These are phyloP conservation scores for Amauroascus niger DNA, from an alignment of 2,329 filamentous ascomycete genomes.

Conservation along the genomic window DNA sequence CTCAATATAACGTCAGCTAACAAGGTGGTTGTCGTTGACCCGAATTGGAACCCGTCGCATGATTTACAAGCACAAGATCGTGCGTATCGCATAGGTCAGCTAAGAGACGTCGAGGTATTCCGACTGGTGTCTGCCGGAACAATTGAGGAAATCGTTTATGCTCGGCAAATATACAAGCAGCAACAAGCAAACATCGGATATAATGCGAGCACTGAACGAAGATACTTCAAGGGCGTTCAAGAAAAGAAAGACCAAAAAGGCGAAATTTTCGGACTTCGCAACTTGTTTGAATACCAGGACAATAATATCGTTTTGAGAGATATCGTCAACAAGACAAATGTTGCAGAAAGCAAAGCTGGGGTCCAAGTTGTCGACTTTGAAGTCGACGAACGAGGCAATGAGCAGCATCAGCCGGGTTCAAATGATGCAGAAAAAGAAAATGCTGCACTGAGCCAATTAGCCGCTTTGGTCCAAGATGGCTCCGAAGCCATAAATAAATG, in stretches of 20 bases:
- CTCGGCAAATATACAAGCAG: slow-evolving; percentile 95
- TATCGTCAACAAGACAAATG: slow-evolving; percentile 96
- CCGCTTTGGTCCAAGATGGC: slow-evolving; percentile 45
- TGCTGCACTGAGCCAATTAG: slow-evolving; percentile 63
- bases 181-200: slow-evolving; percentile 98
- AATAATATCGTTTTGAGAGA: slow-evolving; percentile 77
- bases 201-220: slow-evolving; percentile 78
- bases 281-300: slow-evolving; percentile 73
- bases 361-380: slow-evolving; percentile 71
- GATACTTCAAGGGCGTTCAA: slow-evolving; percentile 93
- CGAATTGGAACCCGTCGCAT: slow-evolving; percentile 93
- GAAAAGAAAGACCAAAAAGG: slow-evolving; percentile 72
- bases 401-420: slow-evolving; percentile 38
- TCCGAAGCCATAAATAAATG: slow-evolving; percentile 33
- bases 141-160: slow-evolving; percentile 95
- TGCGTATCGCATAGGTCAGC: slow-evolving; percentile 90
- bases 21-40: slow-evolving; percentile 94
- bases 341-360: slow-evolving; percentile 82
- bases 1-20: slow-evolving; percentile 96
- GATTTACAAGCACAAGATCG: slow-evolving; percentile 94
- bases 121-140: slow-evolving; percentile 83
- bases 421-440: slow-evolving; percentile 45
- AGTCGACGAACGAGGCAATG: slow-evolving; percentile 50
- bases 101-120: slow-evolving; percentile 88
- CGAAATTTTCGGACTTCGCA: slow-evolving; percentile 84